These are phyloP conservation scores for Vitis rotundifolia DNA, from an alignment of 164 flowering plant genomes.

Conservation along the genomic window DNA sequence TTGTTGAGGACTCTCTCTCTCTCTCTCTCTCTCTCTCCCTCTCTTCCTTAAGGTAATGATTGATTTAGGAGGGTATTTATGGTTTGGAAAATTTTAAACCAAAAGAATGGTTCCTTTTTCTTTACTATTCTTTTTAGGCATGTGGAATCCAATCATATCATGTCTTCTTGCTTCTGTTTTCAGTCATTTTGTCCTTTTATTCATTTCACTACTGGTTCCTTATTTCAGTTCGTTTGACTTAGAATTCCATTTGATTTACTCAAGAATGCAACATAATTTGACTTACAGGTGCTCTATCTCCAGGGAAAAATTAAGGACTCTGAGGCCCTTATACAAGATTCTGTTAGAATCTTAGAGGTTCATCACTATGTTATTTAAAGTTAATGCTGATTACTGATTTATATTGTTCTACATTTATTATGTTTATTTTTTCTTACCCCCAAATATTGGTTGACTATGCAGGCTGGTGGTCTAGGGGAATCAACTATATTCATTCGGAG, in stretches of 20 bases:
- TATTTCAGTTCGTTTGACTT: not conserved
- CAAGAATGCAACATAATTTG: not conserved
- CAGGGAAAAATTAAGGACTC: slow-evolving; percentile 76
- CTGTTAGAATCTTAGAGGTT: slow-evolving; percentile 86
- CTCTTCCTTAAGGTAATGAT: too few species aligned
- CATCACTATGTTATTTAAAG: not conserved
- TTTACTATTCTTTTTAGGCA: not conserved
- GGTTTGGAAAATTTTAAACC: not conserved
- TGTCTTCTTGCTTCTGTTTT: not conserved
- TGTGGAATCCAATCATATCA: not conserved
- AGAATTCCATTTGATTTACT: not conserved
- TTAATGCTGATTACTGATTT: not conserved
- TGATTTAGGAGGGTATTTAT: not conserved
- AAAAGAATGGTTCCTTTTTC: not conserved
- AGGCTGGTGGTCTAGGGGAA: slow-evolving; percentile 81
- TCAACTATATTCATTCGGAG: slow-evolving; percentile 62
- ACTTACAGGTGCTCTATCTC: slow-evolving; percentile 66
- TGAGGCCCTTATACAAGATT: slow-evolving; percentile 65
- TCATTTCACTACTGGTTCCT: not conserved
- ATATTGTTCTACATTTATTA: not conserved
- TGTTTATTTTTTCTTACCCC: not conserved
- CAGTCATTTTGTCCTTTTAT: not conserved
- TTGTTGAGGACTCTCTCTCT: too few species aligned
- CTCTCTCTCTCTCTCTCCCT: too few species aligned
- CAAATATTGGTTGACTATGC: slow-evolving; percentile 12